Base-by-base conservation (phyloP, 2,329 filamentous ascomycete genomes). In the Fusarium denticulatum region DNA sequence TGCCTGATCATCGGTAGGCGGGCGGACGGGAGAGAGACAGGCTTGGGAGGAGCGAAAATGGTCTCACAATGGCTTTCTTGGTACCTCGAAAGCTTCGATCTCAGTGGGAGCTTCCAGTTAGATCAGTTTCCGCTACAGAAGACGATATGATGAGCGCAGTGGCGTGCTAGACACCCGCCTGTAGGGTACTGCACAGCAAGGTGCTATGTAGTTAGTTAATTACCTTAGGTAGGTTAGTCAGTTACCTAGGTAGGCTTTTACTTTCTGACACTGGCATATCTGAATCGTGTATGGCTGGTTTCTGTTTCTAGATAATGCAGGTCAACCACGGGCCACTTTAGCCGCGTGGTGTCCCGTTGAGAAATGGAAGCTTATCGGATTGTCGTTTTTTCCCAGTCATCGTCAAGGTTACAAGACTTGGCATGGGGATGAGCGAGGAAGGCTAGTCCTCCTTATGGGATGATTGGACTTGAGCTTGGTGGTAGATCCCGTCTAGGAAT, bases 241-340 rank as follows among this genome's bases (percentile, higher is more conserved):
- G 42, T 45, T 45, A 45, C 42, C 42, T 45, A 26, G 36, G 11
- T 45, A 45, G 32, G 12, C 24, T 68, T 67, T 73, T 64, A 55
- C 36, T 70, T 73, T 71, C 47, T 45, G 53, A 42, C 47, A 60
- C 36, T 60, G 50, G 55, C 43, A 56, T 76, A 37, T 46, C 49
- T 64, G 42, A 42, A 47, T 53, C 36, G 53, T 72, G 66, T 69
- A 59, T 72, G 64, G 56, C 64, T 59, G 60, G 52, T 57, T 53
- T 50, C 49, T 69, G 47, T 64, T 70, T 62, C 34, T 50, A 74
- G 72, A 72, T 73, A 71, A 73, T 67, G 70, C 70, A 73, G 49
- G 69, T 56, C 56, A 68, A 67, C 18, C 24, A 39, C 52, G 62
- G 34, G 10, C 12, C 43, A 67, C 50, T 67, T 69, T 60, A 61